phyloP scores from a whole-genome alignment of 1,284 basidiomycete genomes.

The Fomitopsis palustris region DNA sequence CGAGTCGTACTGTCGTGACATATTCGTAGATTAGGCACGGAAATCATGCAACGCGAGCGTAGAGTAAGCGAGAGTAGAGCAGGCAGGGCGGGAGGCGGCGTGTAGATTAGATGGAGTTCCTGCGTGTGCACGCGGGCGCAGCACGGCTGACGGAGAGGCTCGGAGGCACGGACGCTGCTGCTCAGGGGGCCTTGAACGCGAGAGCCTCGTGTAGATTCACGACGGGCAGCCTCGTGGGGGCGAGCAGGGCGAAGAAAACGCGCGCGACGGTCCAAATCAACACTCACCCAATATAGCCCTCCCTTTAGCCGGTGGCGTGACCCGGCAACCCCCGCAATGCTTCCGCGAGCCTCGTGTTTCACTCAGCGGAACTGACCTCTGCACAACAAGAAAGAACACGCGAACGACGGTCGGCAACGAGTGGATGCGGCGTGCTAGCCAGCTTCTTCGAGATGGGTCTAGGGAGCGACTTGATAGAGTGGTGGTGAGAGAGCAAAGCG shows the following conservation, averaged over 20 bases:
- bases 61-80: conserved; percentile 16
- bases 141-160: conserved; percentile 28
- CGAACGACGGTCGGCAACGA: conserved; percentile 9
- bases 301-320: conserved; percentile 14
- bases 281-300: conserved; percentile 20
- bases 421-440: background rate
- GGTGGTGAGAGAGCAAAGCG: conserved; percentile 17
- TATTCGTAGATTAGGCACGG: conserved; percentile 25
- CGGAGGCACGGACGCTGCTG: conserved; percentile 25
- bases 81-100: conserved; percentile 12
- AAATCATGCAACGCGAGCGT: conserved; percentile 24
- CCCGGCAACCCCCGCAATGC: conserved; percentile 13
- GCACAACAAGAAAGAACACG: conserved; percentile 1
- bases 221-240: conserved; percentile 32
- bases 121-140: conserved; percentile 18
- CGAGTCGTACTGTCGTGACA: conserved; percentile 32
- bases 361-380: conserved; percentile 1
- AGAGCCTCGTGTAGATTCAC: conserved; percentile 32
- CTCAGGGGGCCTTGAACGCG: conserved; percentile 29
- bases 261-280: conserved; percentile 21
- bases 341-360: conserved; percentile 14
- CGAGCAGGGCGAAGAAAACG: conserved; percentile 20
- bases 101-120: conserved; percentile 27
- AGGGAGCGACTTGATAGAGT: background rate
- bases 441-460: conserved; percentile 8